Evolutionary conservation across 352 stramenopile genomes (phyloP), one percentile per base, ranked within the genome.

Genomic region (Halophytophthora polymorphica): DNA sequence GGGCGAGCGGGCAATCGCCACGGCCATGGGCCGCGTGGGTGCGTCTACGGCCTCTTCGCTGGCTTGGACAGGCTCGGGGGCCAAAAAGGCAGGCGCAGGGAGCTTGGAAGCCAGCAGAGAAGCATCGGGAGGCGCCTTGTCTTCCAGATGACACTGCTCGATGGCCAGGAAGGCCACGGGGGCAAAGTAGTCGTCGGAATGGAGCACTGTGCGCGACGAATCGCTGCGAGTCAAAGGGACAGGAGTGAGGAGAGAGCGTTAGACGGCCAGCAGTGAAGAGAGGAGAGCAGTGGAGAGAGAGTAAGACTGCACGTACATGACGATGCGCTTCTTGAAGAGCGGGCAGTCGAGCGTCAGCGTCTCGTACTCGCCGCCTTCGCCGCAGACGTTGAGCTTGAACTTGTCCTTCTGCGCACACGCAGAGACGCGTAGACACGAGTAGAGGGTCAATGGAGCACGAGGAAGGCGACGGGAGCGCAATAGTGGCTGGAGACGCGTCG

Each of bases 321-420:
- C 82, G 48, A 98, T 95, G 14, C 90, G 76, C 59, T 97, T 92
- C 55, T 96, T 92, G 53, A 99, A 98, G 3, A 97, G 70, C 21
- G 93, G 92, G 63, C 90, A 99, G 78, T 99, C 94, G n/a, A 99
- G 65, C 21, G 98, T 98, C 25, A 99, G 76, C 2, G 96, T 98
- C 78, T 99, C 97, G 79, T 99, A 99, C 71, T 99, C 97, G 17
- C 97, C 97, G 34, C 97, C 97, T 81, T 99, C 97, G 14, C 97
- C 97, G 35, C 96, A 99, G 7, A 99, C 85, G 65, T 99, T 97
- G 62, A 99, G 93, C 49, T 97, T 91, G 68, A 97, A 99, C 51
- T 96, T 90, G 18, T 97, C 76, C 68, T 98, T 74, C 83, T 92
- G 44, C 21, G 47, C 19, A 31, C 17, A 46, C n/a, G 22, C 19